phyloP scores from a whole-genome alignment of 345 rosid genomes.

The Syzygium grande region DNA sequence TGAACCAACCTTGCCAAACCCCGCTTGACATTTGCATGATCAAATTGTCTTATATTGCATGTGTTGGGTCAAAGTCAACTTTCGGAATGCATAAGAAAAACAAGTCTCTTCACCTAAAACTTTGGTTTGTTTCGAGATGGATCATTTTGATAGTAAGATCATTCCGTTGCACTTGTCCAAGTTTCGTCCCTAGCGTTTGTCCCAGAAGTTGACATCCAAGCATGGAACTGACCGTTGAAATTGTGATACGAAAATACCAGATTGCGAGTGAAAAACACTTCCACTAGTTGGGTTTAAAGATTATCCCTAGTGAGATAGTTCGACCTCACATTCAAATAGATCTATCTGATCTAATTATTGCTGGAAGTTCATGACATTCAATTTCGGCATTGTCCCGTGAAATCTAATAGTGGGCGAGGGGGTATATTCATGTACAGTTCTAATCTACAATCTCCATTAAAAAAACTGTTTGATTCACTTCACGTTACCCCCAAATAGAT shows the following conservation, averaged over 20 bases:
- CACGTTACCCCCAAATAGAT: background rate
- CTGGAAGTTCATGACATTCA: background rate
- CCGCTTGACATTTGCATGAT: background rate
- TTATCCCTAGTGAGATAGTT: background rate
- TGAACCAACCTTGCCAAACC: background rate
- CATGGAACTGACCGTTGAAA: background rate
- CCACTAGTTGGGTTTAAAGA: background rate
- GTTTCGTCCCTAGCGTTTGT: background rate
- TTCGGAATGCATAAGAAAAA: background rate
- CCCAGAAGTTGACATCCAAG: background rate
- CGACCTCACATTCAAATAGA: background rate
- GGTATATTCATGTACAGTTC: background rate
- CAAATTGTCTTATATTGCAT: background rate
- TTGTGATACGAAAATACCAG: background rate
- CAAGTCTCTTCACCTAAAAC: background rate
- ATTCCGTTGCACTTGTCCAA: background rate
- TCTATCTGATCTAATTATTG: background rate
- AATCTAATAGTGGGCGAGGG: background rate
- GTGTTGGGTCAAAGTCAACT: background rate
- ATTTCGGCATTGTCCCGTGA: background rate
- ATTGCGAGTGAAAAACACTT: background rate
- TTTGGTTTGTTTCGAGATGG: background rate
- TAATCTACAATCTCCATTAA: background rate
- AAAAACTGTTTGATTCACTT: background rate
- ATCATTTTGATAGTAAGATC: background rate